Base-by-base conservation (phyloP, 2,329 filamentous ascomycete species). In the Dothideomycetidae sp. region DNA sequence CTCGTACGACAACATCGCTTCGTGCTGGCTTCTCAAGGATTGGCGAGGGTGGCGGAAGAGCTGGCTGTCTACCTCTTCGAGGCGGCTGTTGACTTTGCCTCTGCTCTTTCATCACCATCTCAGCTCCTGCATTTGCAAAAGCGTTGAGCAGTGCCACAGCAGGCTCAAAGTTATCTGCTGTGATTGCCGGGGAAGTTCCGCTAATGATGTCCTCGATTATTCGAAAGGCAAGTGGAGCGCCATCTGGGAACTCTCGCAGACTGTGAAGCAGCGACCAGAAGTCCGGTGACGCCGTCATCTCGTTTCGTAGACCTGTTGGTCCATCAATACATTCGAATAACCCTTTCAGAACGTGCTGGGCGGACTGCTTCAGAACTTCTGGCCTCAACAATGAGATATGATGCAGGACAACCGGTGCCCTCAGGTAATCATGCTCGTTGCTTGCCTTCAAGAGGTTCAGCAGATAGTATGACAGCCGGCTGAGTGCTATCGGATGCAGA, bases 201-300 rank as follows among this genome's bases (percentile, higher is more conserved):
- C 70, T 71, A 2, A 84, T 75, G 16, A 86, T 75, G 38, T 72
- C 75, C 52, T 90, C 80, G 0, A 94, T 67, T n/a, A 96, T 81
- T 38, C 80, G 75, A 55, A 96, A 96, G 0, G 93, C 85, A 11
- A 78, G 68, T 0, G 77, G 68, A 2, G 84, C 81, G 16, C 80
- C 78, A 37, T 82, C 77, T 31, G 51, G 44, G 43, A 78, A 71
- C 15, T 68, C 66, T 32, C 82, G 75, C 12, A 98, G 64, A 19
- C 75, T 72, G 43, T 84, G 78, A 36, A 98, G 66, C 10, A 94
- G 81, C 4, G 80, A 79, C 90, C 90, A 98, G 57, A 98, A 96
- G 53, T 98, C 90, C 0, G 90, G 90, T 12, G 88, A 96, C 10
- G 83, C 88, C 60, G 93, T 92, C 48, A 96, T 81, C 60, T 96